phyloP scores from a whole-genome alignment of 108 stramenopile species.

The Skeletonema menzelii region DNA sequence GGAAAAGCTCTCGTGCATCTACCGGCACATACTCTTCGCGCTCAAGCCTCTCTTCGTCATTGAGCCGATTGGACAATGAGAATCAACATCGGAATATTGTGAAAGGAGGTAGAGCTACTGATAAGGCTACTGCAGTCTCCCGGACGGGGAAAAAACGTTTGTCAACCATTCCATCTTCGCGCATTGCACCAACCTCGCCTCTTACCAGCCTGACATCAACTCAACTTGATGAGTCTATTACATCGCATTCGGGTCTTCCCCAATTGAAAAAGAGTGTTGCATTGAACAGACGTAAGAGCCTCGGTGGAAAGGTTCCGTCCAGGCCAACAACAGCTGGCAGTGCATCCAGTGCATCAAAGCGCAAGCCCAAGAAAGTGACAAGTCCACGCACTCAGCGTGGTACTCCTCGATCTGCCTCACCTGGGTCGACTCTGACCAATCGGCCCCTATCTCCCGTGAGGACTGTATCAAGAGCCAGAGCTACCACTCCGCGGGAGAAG shows the following conservation, averaged over 20 bases:
- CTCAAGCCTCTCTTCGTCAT: background rate
- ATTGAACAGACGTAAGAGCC: background rate
- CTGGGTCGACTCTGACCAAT: background rate
- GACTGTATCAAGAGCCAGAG: background rate
- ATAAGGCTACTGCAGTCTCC: constrained; percentile 31
- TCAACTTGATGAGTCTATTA: constrained; percentile 27
- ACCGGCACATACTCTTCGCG: background rate
- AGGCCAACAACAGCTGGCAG: background rate
- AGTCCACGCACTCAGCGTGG: background rate
- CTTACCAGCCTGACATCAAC: constrained; percentile 32
- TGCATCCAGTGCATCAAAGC: background rate
- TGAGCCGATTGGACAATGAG: constrained; percentile 1
- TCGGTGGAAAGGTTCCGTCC: background rate
- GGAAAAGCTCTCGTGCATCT: constrained; percentile 6
- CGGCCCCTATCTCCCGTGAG: constrained; percentile 5
- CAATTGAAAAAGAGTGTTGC: constrained; percentile 4
- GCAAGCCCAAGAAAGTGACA: background rate
- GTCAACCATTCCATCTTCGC: constrained; percentile 60
- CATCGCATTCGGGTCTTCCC: background rate
- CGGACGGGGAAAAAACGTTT: constrained; percentile 60
- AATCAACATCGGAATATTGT: constrained; percentile 32
- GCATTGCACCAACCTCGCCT: constrained; percentile 62
- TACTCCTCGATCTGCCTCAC: constrained; percentile 7
- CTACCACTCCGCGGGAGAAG: background rate
- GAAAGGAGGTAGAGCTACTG: background rate